Evolutionary conservation across 2,329 filamentous ascomycete genomes (phyloP).

Genomic region (Rhynchosporium agropyri): DNA sequence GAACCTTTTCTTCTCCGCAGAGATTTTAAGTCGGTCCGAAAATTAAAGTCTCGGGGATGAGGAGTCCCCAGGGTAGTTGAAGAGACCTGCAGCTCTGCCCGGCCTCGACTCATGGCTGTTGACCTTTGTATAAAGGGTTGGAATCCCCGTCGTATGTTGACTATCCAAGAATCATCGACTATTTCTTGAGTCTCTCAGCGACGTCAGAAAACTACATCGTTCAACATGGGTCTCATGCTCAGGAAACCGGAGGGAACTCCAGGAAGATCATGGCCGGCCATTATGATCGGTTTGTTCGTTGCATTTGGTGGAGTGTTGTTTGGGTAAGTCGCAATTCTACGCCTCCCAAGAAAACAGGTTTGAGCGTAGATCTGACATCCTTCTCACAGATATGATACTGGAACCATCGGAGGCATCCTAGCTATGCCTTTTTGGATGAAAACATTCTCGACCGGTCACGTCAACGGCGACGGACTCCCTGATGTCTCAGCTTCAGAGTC

Average conservation of each 20-base stretch:
- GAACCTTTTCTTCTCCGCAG: not conserved
- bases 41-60: slow-evolving; percentile 1
- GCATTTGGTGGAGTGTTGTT: slow-evolving; percentile 65
- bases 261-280: slow-evolving; percentile 70
- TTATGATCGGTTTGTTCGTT: slow-evolving; percentile 61
- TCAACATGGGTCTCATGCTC: slow-evolving; percentile 39
- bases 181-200: not conserved
- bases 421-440: slow-evolving; percentile 58
- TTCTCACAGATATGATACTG: slow-evolving; percentile 55
- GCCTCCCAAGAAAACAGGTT: not conserved
- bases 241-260: slow-evolving; percentile 72
- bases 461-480: slow-evolving; percentile 47
- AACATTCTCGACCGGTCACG: slow-evolving; percentile 57
- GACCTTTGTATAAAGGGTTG: not conserved
- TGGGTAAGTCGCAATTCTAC: slow-evolving; percentile 42
- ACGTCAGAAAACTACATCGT: slow-evolving; percentile 1
- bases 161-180: not conserved
- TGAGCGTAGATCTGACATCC: not conserved
- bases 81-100: not conserved
- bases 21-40: slow-evolving; percentile 2
- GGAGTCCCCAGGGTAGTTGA: slow-evolving; percentile 1
- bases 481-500: slow-evolving; percentile 57
- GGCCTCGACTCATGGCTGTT: not conserved
- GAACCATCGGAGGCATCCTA: slow-evolving; percentile 60
- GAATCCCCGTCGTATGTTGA: not conserved